Percentiles rank a stretch among this genome's conserved stretches.
Conservation (phyloP, 805 yeast genomes). For the Hanseniaspora valbyensis region DNA sequence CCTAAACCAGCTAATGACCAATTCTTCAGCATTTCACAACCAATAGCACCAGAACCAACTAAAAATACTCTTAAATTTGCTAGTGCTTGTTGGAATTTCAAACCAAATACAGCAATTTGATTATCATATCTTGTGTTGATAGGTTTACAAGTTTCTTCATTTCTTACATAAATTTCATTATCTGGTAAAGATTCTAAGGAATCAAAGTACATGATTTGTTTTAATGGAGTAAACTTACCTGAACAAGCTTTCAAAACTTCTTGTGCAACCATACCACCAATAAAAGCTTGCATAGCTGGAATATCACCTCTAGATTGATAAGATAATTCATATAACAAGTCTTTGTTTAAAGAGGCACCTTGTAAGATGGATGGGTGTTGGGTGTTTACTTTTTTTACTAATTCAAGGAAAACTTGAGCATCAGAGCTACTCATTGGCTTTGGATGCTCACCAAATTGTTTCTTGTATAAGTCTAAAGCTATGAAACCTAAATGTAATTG, state of each 20-base stretch:
- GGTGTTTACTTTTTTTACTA: slow-evolving; percentile 48
- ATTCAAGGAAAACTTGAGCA: slow-evolving; percentile 51
- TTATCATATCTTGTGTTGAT: slow-evolving; percentile 75
- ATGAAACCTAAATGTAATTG: slow-evolving; percentile 88
- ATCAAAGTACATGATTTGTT: slow-evolving; percentile 87
- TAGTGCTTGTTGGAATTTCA: slow-evolving; percentile 57
- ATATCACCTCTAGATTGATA: slow-evolving; percentile 85
- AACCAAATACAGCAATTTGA: slow-evolving; percentile 92
- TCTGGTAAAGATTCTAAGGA: slow-evolving; percentile 84
- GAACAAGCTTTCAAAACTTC: slow-evolving; percentile 92
- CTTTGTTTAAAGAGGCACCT: slow-evolving; percentile 43
- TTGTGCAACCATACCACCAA: slow-evolving; percentile 92
- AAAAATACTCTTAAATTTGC: slow-evolving; percentile 74
- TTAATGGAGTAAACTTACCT: slow-evolving; percentile 87
- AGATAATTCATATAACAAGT: slow-evolving; percentile 59
- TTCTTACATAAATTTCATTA: slow-evolving; percentile 45
- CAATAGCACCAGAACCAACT: slow-evolving; percentile 97
- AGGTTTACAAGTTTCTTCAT: slow-evolving; percentile 63
- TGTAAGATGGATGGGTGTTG: slow-evolving; percentile 46
- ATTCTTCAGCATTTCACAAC: slow-evolving; percentile 95
- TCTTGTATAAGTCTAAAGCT: slow-evolving; percentile 67
- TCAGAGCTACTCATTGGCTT: slow-evolving; percentile 66
- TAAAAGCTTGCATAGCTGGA: slow-evolving; percentile 78
- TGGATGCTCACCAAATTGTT: slow-evolving; percentile 54
- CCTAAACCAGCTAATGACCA: slow-evolving; percentile 98